These are phyloP conservation scores for Rehmannia glutinosa DNA, from an alignment of 257 asterid genomes.

Conservation along the genomic window DNA sequence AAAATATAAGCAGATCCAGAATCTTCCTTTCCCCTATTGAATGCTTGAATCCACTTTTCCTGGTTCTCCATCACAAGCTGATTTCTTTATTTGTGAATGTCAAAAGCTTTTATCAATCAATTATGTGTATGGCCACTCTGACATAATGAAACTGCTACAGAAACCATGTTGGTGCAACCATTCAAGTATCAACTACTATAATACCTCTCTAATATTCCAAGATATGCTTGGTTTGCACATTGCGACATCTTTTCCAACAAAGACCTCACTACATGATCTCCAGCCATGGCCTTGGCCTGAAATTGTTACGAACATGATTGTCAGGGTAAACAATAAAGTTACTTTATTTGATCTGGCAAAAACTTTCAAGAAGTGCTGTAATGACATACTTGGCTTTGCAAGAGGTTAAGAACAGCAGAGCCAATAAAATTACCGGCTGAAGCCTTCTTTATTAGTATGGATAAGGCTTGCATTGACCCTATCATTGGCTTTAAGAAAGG, in stretches of 20 bases:
- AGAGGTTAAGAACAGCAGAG: conserved; percentile 86
- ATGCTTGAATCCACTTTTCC: conserved; percentile 6
- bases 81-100: conserved; percentile 11
- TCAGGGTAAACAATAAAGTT: conserved; percentile 15
- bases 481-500: conserved; percentile 77
- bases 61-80: conserved; percentile 13
- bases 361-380: neutral
- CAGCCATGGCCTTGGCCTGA: conserved; percentile 98
- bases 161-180: neutral
- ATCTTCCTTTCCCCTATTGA: neutral
- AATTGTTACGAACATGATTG: conserved; percentile 19
- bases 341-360: neutral
- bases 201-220: conserved; percentile 92
- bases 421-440: conserved; percentile 71
- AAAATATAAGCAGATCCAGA: conserved; percentile 1
- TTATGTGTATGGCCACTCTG: neutral
- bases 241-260: conserved; percentile 91
- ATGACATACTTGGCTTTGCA: conserved; percentile 77
- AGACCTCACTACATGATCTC: conserved; percentile 91
- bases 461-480: conserved; percentile 93
- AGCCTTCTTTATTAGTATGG: conserved; percentile 80
- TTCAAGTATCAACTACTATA: conserved; percentile 9
- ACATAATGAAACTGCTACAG: conserved; percentile 5
- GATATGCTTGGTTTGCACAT: conserved; percentile 89
- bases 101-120: neutral